These are phyloP conservation scores for Penicillium hesseltinei DNA, from an alignment of 2,329 filamentous ascomycete genomes.

Conservation along the genomic window DNA sequence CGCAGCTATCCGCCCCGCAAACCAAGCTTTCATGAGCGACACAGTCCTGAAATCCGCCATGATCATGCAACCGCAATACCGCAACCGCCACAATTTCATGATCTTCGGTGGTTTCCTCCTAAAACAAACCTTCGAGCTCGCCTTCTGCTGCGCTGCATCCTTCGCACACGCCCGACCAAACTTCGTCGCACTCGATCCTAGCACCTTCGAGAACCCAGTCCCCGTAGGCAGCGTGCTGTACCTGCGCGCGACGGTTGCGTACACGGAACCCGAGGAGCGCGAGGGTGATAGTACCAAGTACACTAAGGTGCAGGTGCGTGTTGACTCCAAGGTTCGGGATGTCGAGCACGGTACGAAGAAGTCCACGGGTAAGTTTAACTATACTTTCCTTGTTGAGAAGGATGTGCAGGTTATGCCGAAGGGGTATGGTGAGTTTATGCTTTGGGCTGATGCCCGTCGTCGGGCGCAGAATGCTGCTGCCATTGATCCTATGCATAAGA, in stretches of 20 bases:
- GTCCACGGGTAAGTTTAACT: constrained; percentile 72
- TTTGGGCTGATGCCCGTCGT: constrained; percentile 61
- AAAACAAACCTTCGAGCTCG: constrained; percentile 72
- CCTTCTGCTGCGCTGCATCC: constrained; percentile 70
- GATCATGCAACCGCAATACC: constrained; percentile 74
- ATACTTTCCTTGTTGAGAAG: constrained; percentile 66
- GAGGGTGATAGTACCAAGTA: constrained; percentile 49
- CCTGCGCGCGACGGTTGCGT: constrained; percentile 68
- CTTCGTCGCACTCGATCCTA: constrained; percentile 71
- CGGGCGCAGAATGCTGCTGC: constrained; percentile 54
- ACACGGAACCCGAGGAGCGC: constrained; percentile 62
- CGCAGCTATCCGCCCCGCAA: constrained; percentile 53
- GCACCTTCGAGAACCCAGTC: constrained; percentile 72
- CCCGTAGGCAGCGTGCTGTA: constrained; percentile 74
- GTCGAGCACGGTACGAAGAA: constrained; percentile 68
- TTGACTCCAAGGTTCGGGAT: constrained; percentile 69
- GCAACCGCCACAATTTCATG: constrained; percentile 72
- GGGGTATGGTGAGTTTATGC: constrained; percentile 64
- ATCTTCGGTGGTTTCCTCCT: constrained; percentile 75
- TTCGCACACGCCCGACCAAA: constrained; percentile 68
- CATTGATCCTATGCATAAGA: constrained; percentile 37
- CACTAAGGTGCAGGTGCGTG: constrained; percentile 66
- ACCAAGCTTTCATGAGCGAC: constrained; percentile 62
- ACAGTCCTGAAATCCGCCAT: constrained; percentile 63
- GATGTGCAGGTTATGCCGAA: constrained; percentile 65